These are phyloP conservation scores for Lagerstroemia speciosa DNA, from an alignment of 345 rosid species.

Conservation along the genomic window DNA sequence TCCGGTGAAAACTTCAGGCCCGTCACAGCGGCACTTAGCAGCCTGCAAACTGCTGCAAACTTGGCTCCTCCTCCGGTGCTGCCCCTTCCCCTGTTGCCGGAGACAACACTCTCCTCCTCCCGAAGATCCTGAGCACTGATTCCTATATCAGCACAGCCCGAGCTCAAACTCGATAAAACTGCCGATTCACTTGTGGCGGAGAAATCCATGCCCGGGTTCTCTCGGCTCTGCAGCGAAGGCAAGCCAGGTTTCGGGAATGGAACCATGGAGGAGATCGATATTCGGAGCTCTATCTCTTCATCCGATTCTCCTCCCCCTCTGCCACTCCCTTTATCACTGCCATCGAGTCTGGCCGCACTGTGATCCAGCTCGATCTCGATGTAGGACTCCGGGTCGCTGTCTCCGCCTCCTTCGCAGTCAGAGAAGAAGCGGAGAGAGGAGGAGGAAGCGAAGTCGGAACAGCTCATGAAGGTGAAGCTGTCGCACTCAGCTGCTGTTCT, in stretches of 20 bases:
- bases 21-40: slow-evolving; percentile 8
- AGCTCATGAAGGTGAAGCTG: slow-evolving; percentile 21
- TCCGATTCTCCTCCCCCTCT: slow-evolving; percentile 1
- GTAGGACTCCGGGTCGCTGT: slow-evolving; percentile 20
- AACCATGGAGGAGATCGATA: slow-evolving; percentile 24
- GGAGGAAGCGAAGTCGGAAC: slow-evolving; percentile 11
- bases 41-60: slow-evolving; percentile 18
- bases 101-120: neutral
- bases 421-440: slow-evolving; percentile 14
- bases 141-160: neutral
- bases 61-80: slow-evolving; percentile 9
- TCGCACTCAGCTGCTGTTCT: slow-evolving; percentile 15
- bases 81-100: neutral
- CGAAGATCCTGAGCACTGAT: neutral
- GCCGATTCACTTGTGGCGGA: neutral
- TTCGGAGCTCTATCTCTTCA: slow-evolving; percentile 16
- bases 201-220: neutral
- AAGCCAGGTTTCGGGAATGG: slow-evolving; percentile 1
- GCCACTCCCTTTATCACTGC: neutral
- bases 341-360: neutral
- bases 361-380: slow-evolving; percentile 31
- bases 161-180: neutral
- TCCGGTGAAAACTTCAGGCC: slow-evolving; percentile 10
- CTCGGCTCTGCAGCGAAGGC: neutral
- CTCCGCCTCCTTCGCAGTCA: slow-evolving; percentile 12